Base-by-base conservation (phyloP, 345 rosid genomes). In the Bretschneidera sinensis region DNA sequence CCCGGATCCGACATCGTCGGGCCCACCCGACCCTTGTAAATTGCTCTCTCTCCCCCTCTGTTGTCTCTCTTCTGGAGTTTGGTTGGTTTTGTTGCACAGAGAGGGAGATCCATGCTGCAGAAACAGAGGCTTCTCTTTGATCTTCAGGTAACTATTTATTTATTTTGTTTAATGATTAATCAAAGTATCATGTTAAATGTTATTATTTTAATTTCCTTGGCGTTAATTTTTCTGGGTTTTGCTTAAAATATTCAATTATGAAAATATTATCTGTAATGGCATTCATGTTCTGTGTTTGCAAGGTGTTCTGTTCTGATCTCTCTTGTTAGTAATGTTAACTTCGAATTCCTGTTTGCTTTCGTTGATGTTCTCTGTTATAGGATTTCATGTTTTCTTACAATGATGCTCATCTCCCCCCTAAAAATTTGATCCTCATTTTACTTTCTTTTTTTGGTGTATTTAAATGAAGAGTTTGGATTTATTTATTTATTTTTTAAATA, bases 1-100 rank as follows among this genome's bases (percentile, higher is more conserved):
- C 33, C 63, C 50, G 69, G 79, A 68, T 78, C 76, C 79, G 72
- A 50, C 67, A 62, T 67, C 39, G 65, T 70, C 75, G 77, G 82
- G 43, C 67, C 77, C 66, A 55, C 61, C 66, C 22, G 10, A 66
- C 58, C 45, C 57, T 45, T 17, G 31, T 48, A 54, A 11, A 13
- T 62, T 63, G 62, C n/a, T 18, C 53, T 34, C 54, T 52, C 54
- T 63, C 56, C 45, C 39, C 28, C 34, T 55, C 54, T 61, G 33
- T 21, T 15, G 16, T 57, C 24, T 18, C 35, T 66, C 55, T 43
- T 60, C 51, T 51, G 39, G 17, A 28, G 55, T 21, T 21, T 28
- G 58, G 35, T 52, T 18, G 24, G 0, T 2, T 14, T 51, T 51
- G 34, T 56, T 49, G 24, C 21, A 14, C 47, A 62, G 63, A 54